These are phyloP conservation scores for Schoenoplectus triqueter DNA, from an alignment of 202 grass and related monocot genomes.

Conservation along the genomic window DNA sequence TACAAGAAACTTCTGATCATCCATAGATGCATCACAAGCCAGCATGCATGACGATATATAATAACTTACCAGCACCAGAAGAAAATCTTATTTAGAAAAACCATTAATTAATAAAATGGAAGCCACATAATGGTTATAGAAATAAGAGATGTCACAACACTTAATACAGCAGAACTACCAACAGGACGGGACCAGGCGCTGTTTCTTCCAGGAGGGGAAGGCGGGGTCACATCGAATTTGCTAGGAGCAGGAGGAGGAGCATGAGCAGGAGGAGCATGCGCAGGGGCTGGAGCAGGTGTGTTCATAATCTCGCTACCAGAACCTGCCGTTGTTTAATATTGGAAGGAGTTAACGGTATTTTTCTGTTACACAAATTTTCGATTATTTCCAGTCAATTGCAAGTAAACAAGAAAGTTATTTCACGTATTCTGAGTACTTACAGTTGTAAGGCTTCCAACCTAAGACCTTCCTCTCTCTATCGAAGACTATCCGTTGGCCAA, in stretches of 20 bases:
- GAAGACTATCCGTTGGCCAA: constrained; percentile 43
- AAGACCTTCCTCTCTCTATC: constrained; percentile 37
- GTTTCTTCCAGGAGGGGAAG: not conserved
- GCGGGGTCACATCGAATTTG: too few relatives aligned
- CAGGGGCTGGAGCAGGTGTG: not conserved
- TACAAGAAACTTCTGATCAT: not conserved
- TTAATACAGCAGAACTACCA: not conserved
- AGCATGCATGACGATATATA: not conserved
- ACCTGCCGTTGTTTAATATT: not conserved
- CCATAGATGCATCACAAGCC: not conserved
- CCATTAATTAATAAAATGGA: not conserved
- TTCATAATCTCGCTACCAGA: not conserved
- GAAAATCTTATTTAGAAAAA: not conserved
- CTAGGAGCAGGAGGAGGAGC: not conserved
- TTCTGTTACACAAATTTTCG: not conserved
- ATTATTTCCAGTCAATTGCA: not conserved
- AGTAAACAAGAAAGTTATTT: not conserved
- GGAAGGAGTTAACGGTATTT: not conserved
- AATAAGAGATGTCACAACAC: not conserved
- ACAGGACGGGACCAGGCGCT: not conserved
- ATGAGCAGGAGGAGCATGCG: not conserved
- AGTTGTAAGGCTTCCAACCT: constrained; percentile 41
- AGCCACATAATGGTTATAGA: not conserved
- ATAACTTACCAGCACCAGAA: not conserved
- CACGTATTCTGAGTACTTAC: constrained; percentile 28